These are phyloP conservation scores for Phytophthora tentaculata DNA, from an alignment of 352 stramenopile species.

Conservation along the genomic window DNA sequence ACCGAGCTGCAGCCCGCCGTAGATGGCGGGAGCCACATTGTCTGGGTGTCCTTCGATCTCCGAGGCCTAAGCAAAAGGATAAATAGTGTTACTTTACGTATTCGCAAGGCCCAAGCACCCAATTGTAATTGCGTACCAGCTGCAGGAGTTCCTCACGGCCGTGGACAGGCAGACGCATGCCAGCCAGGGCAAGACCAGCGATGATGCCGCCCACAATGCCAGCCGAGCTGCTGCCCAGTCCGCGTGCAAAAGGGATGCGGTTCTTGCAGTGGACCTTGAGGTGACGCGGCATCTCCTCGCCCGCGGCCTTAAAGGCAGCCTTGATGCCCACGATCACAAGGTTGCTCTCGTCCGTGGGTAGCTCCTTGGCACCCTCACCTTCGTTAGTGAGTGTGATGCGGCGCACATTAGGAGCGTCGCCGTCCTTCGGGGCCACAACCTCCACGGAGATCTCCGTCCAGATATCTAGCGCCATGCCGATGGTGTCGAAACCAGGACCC, in stretches of 20 bases:
- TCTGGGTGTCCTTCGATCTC: constrained; percentile 99
- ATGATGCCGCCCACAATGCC: constrained; percentile 99
- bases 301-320: constrained; percentile 95
- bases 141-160: constrained; percentile 96
- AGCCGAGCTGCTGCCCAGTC: constrained; percentile 96
- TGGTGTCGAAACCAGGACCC: constrained; percentile 98
- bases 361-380: constrained; percentile 94
- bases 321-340: constrained; percentile 94
- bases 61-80: constrained; percentile 62
- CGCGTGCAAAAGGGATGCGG: constrained; percentile 97
- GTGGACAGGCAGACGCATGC: constrained; percentile 90
- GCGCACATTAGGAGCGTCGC: constrained; percentile 42
- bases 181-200: constrained; percentile 96
- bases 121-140: constrained; percentile 55
- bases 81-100: constrained; percentile 18
- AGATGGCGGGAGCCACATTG: constrained; percentile 99
- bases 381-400: constrained; percentile 97
- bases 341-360: constrained; percentile 92
- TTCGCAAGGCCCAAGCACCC: not conserved
- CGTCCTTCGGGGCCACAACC: constrained; percentile 55
- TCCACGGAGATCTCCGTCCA: constrained; percentile 98
- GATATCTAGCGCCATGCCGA: constrained; percentile 98
- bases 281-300: constrained; percentile 92
- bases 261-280: constrained; percentile 98
- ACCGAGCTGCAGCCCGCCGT: constrained; percentile 97